Base-by-base conservation (phyloP, 495 filamentous ascomycete species). In the Acidomyces sp. region DNA sequence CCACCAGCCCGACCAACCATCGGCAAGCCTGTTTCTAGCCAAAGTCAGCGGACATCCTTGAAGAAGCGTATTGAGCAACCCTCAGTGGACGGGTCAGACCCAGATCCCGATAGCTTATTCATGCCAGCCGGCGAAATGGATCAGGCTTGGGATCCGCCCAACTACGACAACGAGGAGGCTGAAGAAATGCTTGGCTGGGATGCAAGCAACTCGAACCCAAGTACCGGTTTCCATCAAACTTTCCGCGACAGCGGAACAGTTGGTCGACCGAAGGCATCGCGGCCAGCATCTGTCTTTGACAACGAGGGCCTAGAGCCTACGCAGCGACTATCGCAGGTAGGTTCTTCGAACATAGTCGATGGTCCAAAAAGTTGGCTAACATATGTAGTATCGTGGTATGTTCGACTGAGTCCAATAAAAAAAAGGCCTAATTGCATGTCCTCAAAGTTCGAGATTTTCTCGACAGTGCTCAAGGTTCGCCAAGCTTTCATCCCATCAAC, bases 141-240 rank as follows among this genome's bases (percentile, higher is more conserved):
- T 48, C 55, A 62, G 25, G 65, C 70, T 49, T 95, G 86, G 86
- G 83, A 90, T 57, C 85, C 85, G 2, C 67, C 75, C 12, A 47
- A 47, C 39, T 52, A 47, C 25, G 72, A 78, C 15, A 75, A 81
- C 13, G 78, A 78, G 18, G 77, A 85, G 29, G 57, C 55, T 12
- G 65, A 67, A 35, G 83, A 81, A 42, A 77, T 74, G 35, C 65
- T 94, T 22, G 77, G 78, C 21, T 95, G 87, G 86, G 77, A 93
- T 63, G 72, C 77, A 9, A 81, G 71, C 47, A 77, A 67, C 17
- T 68, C 70, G 25, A 21, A 41, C 15, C 46, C 59, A 41, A 57
- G 63, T 41, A 28, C 44, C 22, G 39, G 42, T 13, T 43, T 45
- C 4, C 55, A 63, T 49, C 54, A 60, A 44, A 56, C 59, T 41